Percentiles rank a stretch among this genome's conserved stretches.
phyloP scores from a whole-genome alignment of 768 basidiomycete species.

The Lyophyllum shimeji region DNA sequence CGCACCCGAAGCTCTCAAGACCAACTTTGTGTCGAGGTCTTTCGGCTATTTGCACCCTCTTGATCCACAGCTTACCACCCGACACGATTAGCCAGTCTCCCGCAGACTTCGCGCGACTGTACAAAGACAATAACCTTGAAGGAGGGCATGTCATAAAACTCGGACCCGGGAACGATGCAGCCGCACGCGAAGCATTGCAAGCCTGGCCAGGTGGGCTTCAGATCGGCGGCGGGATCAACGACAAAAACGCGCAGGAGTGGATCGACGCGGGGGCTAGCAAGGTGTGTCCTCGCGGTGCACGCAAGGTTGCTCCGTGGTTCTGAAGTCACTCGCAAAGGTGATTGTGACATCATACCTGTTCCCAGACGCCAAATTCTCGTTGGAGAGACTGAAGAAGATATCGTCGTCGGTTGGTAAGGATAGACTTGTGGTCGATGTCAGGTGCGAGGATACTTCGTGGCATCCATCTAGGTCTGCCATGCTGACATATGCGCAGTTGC shows the following conservation, averaged over 20 bases:
- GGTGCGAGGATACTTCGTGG: slow-evolving; percentile 51
- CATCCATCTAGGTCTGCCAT: neutral
- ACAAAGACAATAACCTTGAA: slow-evolving; percentile 61
- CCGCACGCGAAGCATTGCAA: slow-evolving; percentile 79
- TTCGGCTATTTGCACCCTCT: slow-evolving; percentile 23
- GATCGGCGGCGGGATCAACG: slow-evolving; percentile 90
- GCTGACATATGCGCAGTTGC: slow-evolving; percentile 53
- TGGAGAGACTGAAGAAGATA: slow-evolving; percentile 65
- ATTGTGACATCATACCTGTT: slow-evolving; percentile 99
- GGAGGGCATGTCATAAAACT: slow-evolving; percentile 98
- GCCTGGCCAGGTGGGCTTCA: slow-evolving; percentile 89
- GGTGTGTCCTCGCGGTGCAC: slow-evolving; percentile 31
- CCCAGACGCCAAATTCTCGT: slow-evolving; percentile 75
- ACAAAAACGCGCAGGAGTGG: slow-evolving; percentile 81
- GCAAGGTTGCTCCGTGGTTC: neutral
- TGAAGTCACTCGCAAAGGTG: slow-evolving; percentile 51
- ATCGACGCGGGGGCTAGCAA: slow-evolving; percentile 88
- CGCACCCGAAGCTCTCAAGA: slow-evolving; percentile 60
- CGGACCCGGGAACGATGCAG: slow-evolving; percentile 84
- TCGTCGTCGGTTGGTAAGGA: slow-evolving; percentile 74
- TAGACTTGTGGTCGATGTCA: slow-evolving; percentile 91
- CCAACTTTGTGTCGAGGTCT: slow-evolving; percentile 91
- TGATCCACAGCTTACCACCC: slow-evolving; percentile 3
- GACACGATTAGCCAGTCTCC: slow-evolving; percentile 66
- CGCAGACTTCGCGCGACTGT: slow-evolving; percentile 77